Evolutionary conservation across 1,139 yeast species (phyloP).

Genomic region (Suhomyces guaymorum): DNA sequence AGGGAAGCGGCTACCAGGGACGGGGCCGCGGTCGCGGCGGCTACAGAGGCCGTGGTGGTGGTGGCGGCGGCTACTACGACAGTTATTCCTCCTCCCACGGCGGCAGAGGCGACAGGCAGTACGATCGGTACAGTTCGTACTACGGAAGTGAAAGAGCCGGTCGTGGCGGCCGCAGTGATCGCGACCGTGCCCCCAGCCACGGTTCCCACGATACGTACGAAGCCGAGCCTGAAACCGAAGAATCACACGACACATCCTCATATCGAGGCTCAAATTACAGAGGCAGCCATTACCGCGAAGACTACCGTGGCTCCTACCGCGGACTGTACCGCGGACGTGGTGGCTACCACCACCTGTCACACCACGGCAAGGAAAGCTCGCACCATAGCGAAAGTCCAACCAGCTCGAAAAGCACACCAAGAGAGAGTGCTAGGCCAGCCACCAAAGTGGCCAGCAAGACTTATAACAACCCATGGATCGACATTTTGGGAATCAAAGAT

Average conservation of each 20-base stretch:
- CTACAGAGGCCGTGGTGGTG: constrained; percentile 9
- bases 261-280: constrained; percentile 12
- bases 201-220: constrained; percentile 10
- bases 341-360: constrained; percentile 2
- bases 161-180: constrained; percentile 7
- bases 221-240: constrained; percentile 5
- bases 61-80: constrained; percentile 9
- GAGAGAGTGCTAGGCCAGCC: constrained; percentile 5
- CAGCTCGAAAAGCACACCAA: constrained; percentile 1
- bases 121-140: constrained; percentile 5
- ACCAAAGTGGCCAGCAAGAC: constrained; percentile 7
- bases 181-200: constrained; percentile 1
- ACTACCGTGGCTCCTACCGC: constrained; percentile 6
- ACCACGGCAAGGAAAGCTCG: constrained; percentile 3
- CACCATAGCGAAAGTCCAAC: constrained; percentile 2
- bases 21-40: constrained; percentile 8
- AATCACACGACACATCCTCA: constrained; percentile 7
- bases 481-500: constrained; percentile 21
- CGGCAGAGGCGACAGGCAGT: constrained; percentile 8
- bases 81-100: constrained; percentile 4
- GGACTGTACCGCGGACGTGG: constrained; percentile 9
- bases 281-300: constrained; percentile 8
- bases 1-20: constrained; percentile 9
- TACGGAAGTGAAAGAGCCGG: constrained; percentile 4
- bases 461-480: constrained; percentile 25